Evolutionary conservation across 345 rosid species (phyloP), one percentile per base, ranked within the genome.

Genomic region (Pugionium dolabratum): DNA sequence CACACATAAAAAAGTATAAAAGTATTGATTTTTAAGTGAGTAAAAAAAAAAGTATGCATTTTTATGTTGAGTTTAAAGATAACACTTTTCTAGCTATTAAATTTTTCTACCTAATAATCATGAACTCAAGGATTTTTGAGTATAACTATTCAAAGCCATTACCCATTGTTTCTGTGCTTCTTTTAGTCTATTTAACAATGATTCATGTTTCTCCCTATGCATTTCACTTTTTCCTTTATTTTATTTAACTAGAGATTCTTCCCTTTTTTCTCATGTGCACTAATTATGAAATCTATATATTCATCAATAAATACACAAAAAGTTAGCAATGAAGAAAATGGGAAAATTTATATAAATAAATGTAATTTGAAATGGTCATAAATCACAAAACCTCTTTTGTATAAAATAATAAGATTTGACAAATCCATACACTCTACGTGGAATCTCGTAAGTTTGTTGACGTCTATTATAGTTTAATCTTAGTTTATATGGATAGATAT

Each of bases 361-460:
- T 45, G 30, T 33, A 11, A 32, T 26, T 49, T 34, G 25, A 34
- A 64, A 57, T 35, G 71, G 67, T 73, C 62, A 59, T 31, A 52
- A 45, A 10, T 5, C 52, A 49, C 65, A 71, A 18, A 55, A 65
- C 40, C 29, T 64, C 5, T 5, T 43, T 8, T 31, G 29, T 27
- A 33, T 4, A n/a, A 27, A 59, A 50, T 9, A 45, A 54, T 2
- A 40, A 30, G 58, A 32, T 54, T 66, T 73, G 72, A 44, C 62
- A 59, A 66, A 41, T 67, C 59, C 43, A 67, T 63, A 47, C 48
- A 37, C 58, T 54, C 9, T 67, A 74, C 68, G 67, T 74, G 73
- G 72, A 73, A 40, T 74, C 69, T 67, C 54, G 77, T 61, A 73
- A 74, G 46, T 32, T 54, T 53, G 68, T 66, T 67, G 63, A 66